A percentile compares a stretch with the other conserved stretches of the same genome.
phyloP scores from a whole-genome alignment of 1,284 basidiomycete genomes.

The Naganishia liquefaciens region DNA sequence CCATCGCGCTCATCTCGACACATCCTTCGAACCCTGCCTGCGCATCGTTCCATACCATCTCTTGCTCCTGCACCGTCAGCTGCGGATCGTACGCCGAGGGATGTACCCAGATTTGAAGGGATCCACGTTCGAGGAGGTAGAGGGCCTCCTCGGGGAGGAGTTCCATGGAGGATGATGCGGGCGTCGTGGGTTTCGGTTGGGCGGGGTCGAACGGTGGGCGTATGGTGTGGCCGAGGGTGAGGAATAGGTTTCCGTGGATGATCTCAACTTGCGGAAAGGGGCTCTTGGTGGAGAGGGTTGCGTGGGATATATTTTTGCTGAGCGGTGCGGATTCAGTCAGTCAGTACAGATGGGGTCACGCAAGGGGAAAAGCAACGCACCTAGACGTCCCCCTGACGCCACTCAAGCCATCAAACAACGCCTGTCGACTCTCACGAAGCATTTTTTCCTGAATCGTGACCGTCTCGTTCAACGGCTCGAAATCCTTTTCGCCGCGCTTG shows the following conservation, averaged over 20 bases:
- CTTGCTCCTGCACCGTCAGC: slow-evolving; percentile 33
- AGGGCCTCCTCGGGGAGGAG: slow-evolving; percentile 91
- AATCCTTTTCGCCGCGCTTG: slow-evolving; percentile 92
- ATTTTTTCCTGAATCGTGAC: slow-evolving; percentile 67
- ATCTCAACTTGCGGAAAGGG: slow-evolving; percentile 63
- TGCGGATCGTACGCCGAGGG: slow-evolving; percentile 38
- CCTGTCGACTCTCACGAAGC: slow-evolving; percentile 75
- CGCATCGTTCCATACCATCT: slow-evolving; percentile 41
- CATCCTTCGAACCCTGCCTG: slow-evolving; percentile 71
- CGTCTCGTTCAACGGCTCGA: slow-evolving; percentile 71
- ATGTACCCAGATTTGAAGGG: slow-evolving; percentile 76
- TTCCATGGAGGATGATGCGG: slow-evolving; percentile 59
- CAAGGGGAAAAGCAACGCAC: slow-evolving; percentile 54
- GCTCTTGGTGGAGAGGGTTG: slow-evolving; percentile 40
- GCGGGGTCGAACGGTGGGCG: slow-evolving; percentile 54
- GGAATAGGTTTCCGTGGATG: slow-evolving; percentile 73
- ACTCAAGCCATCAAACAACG: slow-evolving; percentile 79
- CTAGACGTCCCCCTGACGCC: slow-evolving; percentile 71
- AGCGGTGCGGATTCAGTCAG: too few relatives aligned
- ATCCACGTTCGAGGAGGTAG: slow-evolving; percentile 86
- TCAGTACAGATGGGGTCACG: too few relatives aligned
- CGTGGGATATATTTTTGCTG: slow-evolving; percentile 54
- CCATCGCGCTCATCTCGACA: slow-evolving; percentile 90
- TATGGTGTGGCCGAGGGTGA: slow-evolving; percentile 70
- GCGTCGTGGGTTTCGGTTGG: slow-evolving; percentile 56